A percentile compares a stretch with the other conserved stretches of the same genome.
These are phyloP conservation scores for Mrakia gelida DNA, from an alignment of 768 basidiomycete species.

Conservation along the genomic window DNA sequence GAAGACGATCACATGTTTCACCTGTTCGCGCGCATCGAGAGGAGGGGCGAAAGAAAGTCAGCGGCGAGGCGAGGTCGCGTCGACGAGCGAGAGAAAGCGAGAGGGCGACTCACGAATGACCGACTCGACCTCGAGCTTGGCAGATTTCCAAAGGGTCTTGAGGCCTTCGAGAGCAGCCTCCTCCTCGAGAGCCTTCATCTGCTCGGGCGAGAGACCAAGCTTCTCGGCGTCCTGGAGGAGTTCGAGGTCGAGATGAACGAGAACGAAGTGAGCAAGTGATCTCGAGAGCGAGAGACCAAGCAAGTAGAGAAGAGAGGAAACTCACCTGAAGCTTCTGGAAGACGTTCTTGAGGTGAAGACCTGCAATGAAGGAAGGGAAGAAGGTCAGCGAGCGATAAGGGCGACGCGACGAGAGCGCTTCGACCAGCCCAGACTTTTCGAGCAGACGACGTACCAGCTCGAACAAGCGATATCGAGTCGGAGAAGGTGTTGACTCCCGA, in stretches of 20 bases:
- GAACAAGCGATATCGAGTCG: conserved; percentile 42
- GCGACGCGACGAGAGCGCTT: too few species aligned
- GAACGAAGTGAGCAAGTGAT: not conserved
- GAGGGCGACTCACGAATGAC: conserved; percentile 39
- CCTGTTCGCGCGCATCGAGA: not conserved
- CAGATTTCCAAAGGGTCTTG: conserved; percentile 46
- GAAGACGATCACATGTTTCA: conserved; percentile 41
- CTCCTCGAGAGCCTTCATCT: conserved; percentile 45
- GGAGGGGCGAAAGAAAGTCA: not conserved
- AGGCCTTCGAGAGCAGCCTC: conserved; percentile 45
- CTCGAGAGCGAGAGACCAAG: not conserved
- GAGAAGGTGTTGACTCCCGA: conserved; percentile 27
- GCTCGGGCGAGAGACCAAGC: conserved; percentile 43
- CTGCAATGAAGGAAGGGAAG: too few species aligned
- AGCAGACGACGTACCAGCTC: conserved; percentile 33
- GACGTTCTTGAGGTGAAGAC: conserved; percentile 45
- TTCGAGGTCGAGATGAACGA: too few species aligned
- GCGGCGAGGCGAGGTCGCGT: not conserved
- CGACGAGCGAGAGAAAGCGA: not conserved
- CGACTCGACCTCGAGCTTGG: conserved; percentile 46
- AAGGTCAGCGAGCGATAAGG: too few species aligned
- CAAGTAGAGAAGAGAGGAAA: too few species aligned
- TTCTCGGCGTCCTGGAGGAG: conserved; percentile 38
- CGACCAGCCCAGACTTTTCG: too few species aligned
- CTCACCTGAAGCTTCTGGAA: conserved; percentile 43